These are phyloP conservation scores for Apiotrichum akiyoshidainum DNA, from an alignment of 1,284 basidiomycete genomes.

Conservation along the genomic window DNA sequence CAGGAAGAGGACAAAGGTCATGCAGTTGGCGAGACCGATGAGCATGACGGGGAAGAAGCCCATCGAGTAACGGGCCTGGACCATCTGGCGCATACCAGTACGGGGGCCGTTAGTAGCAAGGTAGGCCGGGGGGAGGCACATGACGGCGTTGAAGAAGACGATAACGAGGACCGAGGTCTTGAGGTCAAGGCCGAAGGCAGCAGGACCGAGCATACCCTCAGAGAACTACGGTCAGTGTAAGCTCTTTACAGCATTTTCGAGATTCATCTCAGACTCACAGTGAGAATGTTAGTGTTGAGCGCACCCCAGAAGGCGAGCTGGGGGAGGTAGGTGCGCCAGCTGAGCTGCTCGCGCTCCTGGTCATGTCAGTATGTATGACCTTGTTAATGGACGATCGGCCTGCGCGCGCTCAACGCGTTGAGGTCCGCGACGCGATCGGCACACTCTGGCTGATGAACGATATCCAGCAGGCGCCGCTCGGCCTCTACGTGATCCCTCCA, in stretches of 20 bases:
- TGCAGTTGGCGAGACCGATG: conserved; percentile 64
- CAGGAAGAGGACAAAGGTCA: conserved; percentile 65
- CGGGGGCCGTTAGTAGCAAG: conserved; percentile 76
- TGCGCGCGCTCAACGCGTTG: no score
- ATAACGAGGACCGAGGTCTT: conserved; percentile 34
- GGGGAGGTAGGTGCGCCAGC: conserved; percentile 37
- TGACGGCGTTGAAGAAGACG: conserved; percentile 33
- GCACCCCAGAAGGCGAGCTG: conserved; percentile 47
- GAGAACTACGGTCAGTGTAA: conserved; percentile 31
- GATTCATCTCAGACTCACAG: conserved; percentile 23
- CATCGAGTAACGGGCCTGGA: conserved; percentile 71
- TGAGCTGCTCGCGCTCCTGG: conserved; percentile 18
- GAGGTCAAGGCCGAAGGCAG: conserved; percentile 39
- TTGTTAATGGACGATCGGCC: no score
- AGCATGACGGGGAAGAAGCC: conserved; percentile 68
- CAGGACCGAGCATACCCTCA: conserved; percentile 44
- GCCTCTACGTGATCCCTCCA: not conserved
- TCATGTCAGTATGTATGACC: not conserved
- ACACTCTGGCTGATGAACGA: no score
- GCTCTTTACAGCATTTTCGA: not conserved
- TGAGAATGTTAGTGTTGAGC: conserved; percentile 47
- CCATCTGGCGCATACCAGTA: conserved; percentile 83
- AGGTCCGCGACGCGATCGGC: no score
- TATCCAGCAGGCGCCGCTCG: not conserved
- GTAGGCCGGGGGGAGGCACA: conserved; percentile 37